Base-by-base conservation (phyloP, 768 basidiomycete genomes). In the Hypsizygus marmoreus region DNA sequence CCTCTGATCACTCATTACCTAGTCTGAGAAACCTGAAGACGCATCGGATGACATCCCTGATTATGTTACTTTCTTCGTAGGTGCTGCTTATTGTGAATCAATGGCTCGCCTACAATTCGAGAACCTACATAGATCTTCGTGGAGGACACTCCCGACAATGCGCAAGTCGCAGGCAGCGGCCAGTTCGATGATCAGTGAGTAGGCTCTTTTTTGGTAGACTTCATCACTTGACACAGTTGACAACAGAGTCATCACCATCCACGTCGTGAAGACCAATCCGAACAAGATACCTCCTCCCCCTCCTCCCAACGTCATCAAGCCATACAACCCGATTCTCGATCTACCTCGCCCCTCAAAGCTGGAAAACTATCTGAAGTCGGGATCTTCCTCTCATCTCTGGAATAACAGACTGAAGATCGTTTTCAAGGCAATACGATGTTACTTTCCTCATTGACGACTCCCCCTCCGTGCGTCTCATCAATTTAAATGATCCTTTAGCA, bases 251-350 rank as follows among this genome's bases (percentile, higher is more conserved):
- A 11, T 46, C 17, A 46, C 45, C 13, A 39, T 46, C 29, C 45
- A 46, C 30, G 26, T 46, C 22, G 45, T 46, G 10, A 46, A 46
- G 28, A 51, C 37, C 36, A 54, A 54, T 32, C 40, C 45, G n/a
- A 54, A 54, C 41, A 26, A 13, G 2, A 54, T 54, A 20, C 53
- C 53, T 14, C 53, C 53, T 14, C 45, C 45, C 2, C 45, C 45
- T 33, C 53, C 53, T 12, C 11, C 14, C 22, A 39, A 47, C 35
- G 37, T 44, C 14, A 33, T 43, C 37, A 14, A 14, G 19, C 25
- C 25, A 6, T 54, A 54, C 33, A 54, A 54, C 45, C 53, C 49
- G 8, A 30, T 54, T 26, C 45, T 54, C 13, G 53, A 54, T 34
- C 26, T 29, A 31, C 53, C 53, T 20, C 30, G 53, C 20, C 53